Evolutionary conservation across 441 rosid species (phyloP), one percentile per base, ranked within the genome.

Genomic region (Biscutella laevigata): DNA sequence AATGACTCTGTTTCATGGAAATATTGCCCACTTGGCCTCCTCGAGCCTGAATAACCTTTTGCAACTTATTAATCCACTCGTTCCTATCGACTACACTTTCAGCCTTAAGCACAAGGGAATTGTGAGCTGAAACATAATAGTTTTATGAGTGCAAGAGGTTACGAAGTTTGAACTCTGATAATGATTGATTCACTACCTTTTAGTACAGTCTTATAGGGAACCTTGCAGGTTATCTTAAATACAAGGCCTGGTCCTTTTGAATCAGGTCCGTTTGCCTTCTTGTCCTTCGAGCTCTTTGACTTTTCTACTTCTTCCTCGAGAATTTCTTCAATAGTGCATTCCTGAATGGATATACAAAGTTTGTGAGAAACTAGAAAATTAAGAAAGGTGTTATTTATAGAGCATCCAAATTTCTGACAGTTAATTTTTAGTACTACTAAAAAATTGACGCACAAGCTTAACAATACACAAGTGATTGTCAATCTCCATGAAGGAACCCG

Each of bases 151-250:
- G 62, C 11, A 53, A 45, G 14, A 47, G 16, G 47, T 26, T 24
- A 39, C 5, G 14, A 48, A 47, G 20, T 42, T 50, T 33, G 26
- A 36, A 43, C n/a, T 51, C 34, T 57, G 34, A 36, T 41, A 20
- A 41, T 21, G 37, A 64, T 52, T 32, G 39, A 42, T 46, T 49
- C 19, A 24, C 29, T 56, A 89, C 99, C 96, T 82, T 94, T 94
- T 64, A 94, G 53, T 61, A 94, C 95, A 51, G 96, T 86, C 76
- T 94, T 89, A 55, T 94, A 94, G 12, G 88, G 87, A 64, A 94
- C 87, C 73, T 73, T 89, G 74, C 94, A 78, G 43, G 82, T 84
- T 66, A 94, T 72, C 77, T 84, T 89, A 64, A 89, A 84, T 66
- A 79, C 70, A 67, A 94, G 94, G 66, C 68, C 69, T 41, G 77